Percentiles rank a stretch among this genome's conserved stretches.
Evolutionary conservation across 305 asterid genomes (phyloP).

Genomic region (Fraxinus latifolia): DNA sequence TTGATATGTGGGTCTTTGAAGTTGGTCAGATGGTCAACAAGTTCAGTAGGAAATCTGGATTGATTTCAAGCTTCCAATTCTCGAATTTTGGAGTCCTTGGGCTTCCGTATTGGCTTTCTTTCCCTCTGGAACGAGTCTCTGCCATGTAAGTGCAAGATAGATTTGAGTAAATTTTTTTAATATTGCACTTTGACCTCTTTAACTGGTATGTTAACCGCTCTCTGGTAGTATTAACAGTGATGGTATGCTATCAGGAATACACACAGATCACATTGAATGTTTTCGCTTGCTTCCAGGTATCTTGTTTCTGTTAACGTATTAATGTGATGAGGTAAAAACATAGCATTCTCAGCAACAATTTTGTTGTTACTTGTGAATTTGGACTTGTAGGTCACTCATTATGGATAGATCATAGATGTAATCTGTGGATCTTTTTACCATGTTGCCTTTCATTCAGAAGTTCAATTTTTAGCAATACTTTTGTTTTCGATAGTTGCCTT

Average conservation of each 20-base stretch:
- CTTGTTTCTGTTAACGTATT: conserved; percentile 11
- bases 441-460: background rate
- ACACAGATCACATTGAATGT: conserved; percentile 50
- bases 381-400: background rate
- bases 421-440: background rate
- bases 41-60: conserved; percentile 51
- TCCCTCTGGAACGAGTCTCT: conserved; percentile 62
- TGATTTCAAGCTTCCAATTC: conserved; percentile 46
- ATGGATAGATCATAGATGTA: background rate
- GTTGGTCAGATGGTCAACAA: conserved; percentile 72
- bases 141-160: conserved; percentile 46
- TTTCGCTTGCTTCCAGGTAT: conserved; percentile 79
- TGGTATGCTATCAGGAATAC: conserved; percentile 36
- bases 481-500: background rate
- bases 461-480: background rate
- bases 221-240: conserved; percentile 40
- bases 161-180: conserved; percentile 1
- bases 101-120: conserved; percentile 80
- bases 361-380: conserved; percentile 11
- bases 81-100: conserved; percentile 79
- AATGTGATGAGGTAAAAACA: background rate
- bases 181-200: conserved; percentile 22
- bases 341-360: background rate
- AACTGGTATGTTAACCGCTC: conserved; percentile 16
- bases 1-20: conserved; percentile 45